Evolutionary conservation across 768 basidiomycete genomes (phyloP), one percentile per base, ranked within the genome.

Genomic region (Naematelia encephala): DNA sequence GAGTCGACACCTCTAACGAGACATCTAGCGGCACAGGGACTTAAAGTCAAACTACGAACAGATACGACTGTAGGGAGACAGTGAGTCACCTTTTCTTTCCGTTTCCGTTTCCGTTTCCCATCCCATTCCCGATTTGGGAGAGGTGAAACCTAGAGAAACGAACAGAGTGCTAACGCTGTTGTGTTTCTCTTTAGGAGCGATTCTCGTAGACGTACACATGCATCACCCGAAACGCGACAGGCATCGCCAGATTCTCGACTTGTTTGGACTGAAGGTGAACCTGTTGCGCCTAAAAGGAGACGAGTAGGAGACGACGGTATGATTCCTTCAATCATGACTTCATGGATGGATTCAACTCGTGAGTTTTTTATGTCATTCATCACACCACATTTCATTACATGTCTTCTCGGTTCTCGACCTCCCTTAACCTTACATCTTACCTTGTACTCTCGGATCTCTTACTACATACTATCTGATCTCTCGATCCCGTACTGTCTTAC

Each of bases 21-120:
- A 2, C 75, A 77, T 54, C 64, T 78, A n/a, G 77, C 77, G 0
- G 63, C 67, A 19, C 77, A 78, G 57, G 77, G 77, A 1, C 58
- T 77, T 43, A 78, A 77, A 60, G 70, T 78, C 47, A 78, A 78
- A 56, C 58, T 78, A 19, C 57, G 77, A 22, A 69, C 76, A 19
- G 74, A 75, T 53, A 67, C 64, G 0, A 54, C 68, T 11, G 64
- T 67, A 0, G 70, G 70, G 2, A 65, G 67, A 59, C 67, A 67
- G 70, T 71, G 50, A 64, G 72, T 71, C n/a, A n/a, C n/a, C n/a
- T n/a, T n/a, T n/a, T n/a, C n/a, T n/a, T n/a, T n/a, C n/a, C n/a
- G n/a, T n/a, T n/a, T n/a, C n/a, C n/a, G n/a, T n/a, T n/a, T n/a
- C n/a, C n/a, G n/a, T n/a, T n/a, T n/a, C n/a, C n/a, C n/a, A n/a